Conservation (phyloP, 2,329 filamentous ascomycete species). For the Periconia sp. region DNA sequence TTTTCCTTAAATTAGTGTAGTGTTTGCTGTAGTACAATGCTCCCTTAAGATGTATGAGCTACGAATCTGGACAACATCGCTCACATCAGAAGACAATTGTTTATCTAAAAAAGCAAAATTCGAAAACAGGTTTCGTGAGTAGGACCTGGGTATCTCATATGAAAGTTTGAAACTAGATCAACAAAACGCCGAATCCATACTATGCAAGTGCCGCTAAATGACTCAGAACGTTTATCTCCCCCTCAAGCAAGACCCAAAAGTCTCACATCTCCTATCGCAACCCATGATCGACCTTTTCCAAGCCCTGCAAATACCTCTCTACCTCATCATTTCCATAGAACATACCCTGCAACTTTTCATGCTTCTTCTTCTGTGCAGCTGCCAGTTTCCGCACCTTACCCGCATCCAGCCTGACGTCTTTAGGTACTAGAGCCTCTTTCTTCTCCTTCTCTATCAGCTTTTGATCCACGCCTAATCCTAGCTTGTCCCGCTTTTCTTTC, state of each 20-base stretch:
- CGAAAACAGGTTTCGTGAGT: too few species aligned
- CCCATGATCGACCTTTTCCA: slow-evolving; percentile 16
- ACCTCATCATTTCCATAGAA: slow-evolving; percentile 80
- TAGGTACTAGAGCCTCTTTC: slow-evolving; percentile 44
- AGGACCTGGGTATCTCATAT: too few species aligned
- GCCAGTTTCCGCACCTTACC: slow-evolving; percentile 70
- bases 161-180: too few species aligned
- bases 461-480: slow-evolving; percentile 70
- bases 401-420: slow-evolving; percentile 62
- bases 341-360: slow-evolving; percentile 69
- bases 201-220: too few species aligned
- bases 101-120: too few species aligned
- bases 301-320: slow-evolving; percentile 70
- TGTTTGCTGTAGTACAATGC: too few species aligned
- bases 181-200: too few species aligned
- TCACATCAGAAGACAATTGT: too few species aligned
- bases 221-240: too few species aligned
- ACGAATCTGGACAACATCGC: too few species aligned
- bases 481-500: slow-evolving; percentile 72
- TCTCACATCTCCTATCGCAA: slow-evolving; percentile 12
- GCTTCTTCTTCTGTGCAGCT: slow-evolving; percentile 66
- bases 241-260: neutral
- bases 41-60: too few species aligned
- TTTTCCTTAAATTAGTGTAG: too few species aligned
- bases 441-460: slow-evolving; percentile 49